Evolutionary conservation across 2,329 filamentous ascomycete species (phyloP).

Genomic region (Bipolaris victoriae): DNA sequence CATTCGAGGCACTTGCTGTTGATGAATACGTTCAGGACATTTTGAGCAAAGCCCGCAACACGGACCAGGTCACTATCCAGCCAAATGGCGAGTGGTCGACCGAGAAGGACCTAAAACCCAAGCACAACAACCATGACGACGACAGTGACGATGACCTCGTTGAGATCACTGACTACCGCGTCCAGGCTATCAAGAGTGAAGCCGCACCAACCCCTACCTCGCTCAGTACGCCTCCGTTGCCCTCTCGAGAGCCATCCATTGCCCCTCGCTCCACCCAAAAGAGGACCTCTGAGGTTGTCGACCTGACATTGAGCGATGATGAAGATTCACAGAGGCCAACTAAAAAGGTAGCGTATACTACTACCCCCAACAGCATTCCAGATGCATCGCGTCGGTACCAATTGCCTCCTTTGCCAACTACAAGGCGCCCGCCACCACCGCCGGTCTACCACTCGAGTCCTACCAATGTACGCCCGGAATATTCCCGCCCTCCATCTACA

Average conservation of each 20-base stretch:
- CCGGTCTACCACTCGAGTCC: conserved; percentile 22
- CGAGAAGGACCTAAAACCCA: conserved; percentile 48
- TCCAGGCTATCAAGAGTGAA: conserved; percentile 51
- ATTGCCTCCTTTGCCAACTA: conserved; percentile 24
- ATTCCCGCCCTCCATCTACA: conserved; percentile 32
- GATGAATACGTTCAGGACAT: conserved; percentile 95
- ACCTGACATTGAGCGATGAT: conserved; percentile 57
- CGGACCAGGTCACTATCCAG: conserved; percentile 89
- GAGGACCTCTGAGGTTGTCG: conserved; percentile 55
- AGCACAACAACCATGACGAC: conserved; percentile 48
- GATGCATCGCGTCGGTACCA: conserved; percentile 41
- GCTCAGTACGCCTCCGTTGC: conserved; percentile 53
- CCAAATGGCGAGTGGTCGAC: conserved; percentile 80
- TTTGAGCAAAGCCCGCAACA: conserved; percentile 71
- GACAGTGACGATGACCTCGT: conserved; percentile 55
- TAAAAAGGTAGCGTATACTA: conserved; percentile 52
- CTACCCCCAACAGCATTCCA: conserved; percentile 45
- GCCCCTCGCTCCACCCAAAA: conserved; percentile 50
- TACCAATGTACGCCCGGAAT: conserved; percentile 25
- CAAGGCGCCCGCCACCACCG: conserved; percentile 17
- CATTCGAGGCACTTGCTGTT: conserved; percentile 81
- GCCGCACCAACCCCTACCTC: conserved; percentile 45
- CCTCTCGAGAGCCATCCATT: conserved; percentile 52
- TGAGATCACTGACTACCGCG: conserved; percentile 51
- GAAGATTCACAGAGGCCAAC: conserved; percentile 51